Conservation (phyloP, 2,329 filamentous ascomycete species). For the Raffaelea ambrosiae region DNA sequence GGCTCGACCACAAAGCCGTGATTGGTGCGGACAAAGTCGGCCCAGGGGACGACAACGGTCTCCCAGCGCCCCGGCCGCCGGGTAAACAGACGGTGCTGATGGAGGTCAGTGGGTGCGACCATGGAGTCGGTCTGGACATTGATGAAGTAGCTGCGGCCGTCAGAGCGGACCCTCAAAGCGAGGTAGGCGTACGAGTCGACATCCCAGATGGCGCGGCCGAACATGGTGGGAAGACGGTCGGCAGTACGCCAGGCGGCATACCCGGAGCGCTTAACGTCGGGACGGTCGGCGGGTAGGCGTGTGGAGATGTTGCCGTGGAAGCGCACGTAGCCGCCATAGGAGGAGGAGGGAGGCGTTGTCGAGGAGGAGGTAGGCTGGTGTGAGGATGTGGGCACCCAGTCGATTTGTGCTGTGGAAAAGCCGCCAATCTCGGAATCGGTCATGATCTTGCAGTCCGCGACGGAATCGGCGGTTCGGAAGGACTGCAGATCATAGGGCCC, state of each 20-base stretch:
- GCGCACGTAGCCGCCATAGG: conserved; percentile 51
- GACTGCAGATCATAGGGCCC: conserved; percentile 56
- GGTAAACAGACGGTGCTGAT: conserved; percentile 83
- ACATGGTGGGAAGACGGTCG: conserved; percentile 69
- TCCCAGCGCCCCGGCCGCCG: conserved; percentile 83
- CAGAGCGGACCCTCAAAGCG: conserved; percentile 79
- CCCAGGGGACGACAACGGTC: conserved; percentile 84
- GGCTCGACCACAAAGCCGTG: conserved; percentile 88
- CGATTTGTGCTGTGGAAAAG: conserved; percentile 66
- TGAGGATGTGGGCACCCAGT: conserved; percentile 40
- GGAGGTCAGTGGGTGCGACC: conserved; percentile 78
- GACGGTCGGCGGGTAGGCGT: conserved; percentile 64
- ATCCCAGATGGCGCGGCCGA: conserved; percentile 80
- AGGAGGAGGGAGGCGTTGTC: conserved; percentile 6
- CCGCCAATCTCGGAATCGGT: conserved; percentile 82
- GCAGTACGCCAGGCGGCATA: conserved; percentile 87
- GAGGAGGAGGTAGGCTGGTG: conserved; percentile 11
- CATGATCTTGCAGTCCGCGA: conserved; percentile 63
- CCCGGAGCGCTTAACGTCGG: conserved; percentile 69
- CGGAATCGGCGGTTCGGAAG: conserved; percentile 44
- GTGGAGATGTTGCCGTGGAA: conserved; percentile 89
- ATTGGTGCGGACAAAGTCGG: conserved; percentile 91
- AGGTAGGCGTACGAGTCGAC: conserved; percentile 85
- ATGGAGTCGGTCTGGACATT: conserved; percentile 94
- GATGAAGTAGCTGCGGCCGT: conserved; percentile 86